phyloP scores from a whole-genome alignment of 768 basidiomycete species.

The Dictyophora rubrovolvata region DNA sequence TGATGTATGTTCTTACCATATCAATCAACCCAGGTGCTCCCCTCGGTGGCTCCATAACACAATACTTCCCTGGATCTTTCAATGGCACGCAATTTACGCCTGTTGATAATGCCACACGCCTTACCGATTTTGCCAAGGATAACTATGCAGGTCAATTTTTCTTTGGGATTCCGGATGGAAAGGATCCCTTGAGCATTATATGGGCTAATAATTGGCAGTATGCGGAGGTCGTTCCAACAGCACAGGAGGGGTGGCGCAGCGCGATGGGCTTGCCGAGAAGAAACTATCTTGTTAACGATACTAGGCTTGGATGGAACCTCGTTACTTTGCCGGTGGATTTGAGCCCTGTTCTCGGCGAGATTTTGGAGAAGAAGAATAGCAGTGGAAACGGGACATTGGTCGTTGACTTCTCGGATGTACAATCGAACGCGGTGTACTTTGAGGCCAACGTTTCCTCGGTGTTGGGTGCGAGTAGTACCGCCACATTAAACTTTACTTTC shows the following conservation, averaged over 20 bases:
- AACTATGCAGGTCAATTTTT: constrained; percentile 21
- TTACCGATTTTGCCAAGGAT: constrained; percentile 18
- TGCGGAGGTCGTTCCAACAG: constrained; percentile 16
- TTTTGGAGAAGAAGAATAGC: no score
- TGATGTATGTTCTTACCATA: constrained; percentile 10
- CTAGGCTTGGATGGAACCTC: no score
- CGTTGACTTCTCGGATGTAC: no score
- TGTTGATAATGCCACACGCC: constrained; percentile 10
- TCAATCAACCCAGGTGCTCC: constrained; percentile 15
- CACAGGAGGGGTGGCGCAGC: constrained; percentile 16
- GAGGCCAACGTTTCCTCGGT: no score
- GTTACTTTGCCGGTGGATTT: no score
- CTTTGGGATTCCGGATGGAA: not conserved
- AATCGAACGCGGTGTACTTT: no score
- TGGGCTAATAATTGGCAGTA: constrained; percentile 21
- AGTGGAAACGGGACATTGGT: no score
- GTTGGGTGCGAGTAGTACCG: not conserved
- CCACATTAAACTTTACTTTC: not conserved
- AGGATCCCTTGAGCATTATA: constrained; percentile 13
- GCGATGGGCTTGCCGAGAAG: constrained; percentile 16
- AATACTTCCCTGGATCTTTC: constrained; percentile 17
- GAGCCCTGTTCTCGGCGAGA: no score
- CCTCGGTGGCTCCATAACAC: constrained; percentile 15
- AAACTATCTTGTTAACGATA: constrained; percentile 9
- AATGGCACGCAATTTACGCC: constrained; percentile 17